Conservation (phyloP, 257 asterid genomes). For the Plantago ovata region DNA sequence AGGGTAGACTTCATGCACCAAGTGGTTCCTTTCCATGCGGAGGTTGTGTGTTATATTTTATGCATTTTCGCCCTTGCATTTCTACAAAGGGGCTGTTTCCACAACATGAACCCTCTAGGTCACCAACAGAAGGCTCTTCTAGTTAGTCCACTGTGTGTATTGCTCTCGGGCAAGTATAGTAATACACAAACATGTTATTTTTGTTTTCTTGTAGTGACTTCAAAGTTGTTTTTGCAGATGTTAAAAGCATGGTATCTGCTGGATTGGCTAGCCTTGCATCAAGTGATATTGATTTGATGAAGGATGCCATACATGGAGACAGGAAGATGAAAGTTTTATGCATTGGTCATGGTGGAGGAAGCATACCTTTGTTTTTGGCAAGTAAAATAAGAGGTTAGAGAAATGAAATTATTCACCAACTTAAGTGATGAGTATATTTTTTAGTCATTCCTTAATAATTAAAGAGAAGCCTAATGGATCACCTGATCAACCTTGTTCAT, state of each 20-base stretch:
- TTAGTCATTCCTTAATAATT: neutral
- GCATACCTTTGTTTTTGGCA: constrained; percentile 81
- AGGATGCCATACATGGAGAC: constrained; percentile 55
- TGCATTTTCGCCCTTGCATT: too few relatives aligned
- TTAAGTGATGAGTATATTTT: neutral
- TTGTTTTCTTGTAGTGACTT: neutral
- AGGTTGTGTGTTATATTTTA: too few relatives aligned
- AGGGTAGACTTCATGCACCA: too few relatives aligned
- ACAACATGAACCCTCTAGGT: too few relatives aligned
- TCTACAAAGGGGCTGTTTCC: too few relatives aligned
- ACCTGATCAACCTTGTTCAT: neutral
- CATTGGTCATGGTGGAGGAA: constrained; percentile 97
- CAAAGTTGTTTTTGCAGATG: constrained; percentile 47
- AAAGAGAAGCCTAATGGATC: neutral
- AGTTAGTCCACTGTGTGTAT: too few relatives aligned
- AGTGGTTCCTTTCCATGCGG: too few relatives aligned
- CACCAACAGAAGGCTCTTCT: too few relatives aligned
- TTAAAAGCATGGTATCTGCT: constrained; percentile 81
- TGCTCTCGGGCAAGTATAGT: too few relatives aligned
- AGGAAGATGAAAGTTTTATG: constrained; percentile 60
- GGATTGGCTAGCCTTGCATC: constrained; percentile 63
- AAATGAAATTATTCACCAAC: neutral
- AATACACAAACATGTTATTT: neutral
- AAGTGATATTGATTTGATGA: constrained; percentile 46
- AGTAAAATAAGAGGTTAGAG: constrained; percentile 62